Conservation (phyloP, 805 yeast genomes). For the Candida boleticola region DNA sequence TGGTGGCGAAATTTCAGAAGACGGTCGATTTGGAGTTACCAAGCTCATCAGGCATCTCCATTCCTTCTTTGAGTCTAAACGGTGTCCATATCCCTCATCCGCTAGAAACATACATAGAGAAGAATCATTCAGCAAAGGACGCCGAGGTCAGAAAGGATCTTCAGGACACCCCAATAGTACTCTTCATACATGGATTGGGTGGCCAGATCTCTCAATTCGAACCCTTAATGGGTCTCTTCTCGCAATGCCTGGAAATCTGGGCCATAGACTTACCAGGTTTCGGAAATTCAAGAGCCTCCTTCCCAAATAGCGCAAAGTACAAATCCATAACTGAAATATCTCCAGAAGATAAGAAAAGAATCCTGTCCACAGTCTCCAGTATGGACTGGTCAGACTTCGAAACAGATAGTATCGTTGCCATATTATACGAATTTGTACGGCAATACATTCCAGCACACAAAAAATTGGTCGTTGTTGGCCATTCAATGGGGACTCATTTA, state of each 20-base stretch:
- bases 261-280: slow-evolving; percentile 88
- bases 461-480: slow-evolving; percentile 56
- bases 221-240: slow-evolving; percentile 59
- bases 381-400: slow-evolving; percentile 42
- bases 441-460: slow-evolving; percentile 40
- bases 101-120: slow-evolving; percentile 23
- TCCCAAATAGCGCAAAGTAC: slow-evolving; percentile 6
- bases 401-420: slow-evolving; percentile 40
- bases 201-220: slow-evolving; percentile 89
- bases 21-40: slow-evolving; percentile 38
- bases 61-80: slow-evolving; percentile 36
- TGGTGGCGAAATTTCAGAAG: slow-evolving; percentile 47
- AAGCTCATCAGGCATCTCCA: slow-evolving; percentile 16
- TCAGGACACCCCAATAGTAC: slow-evolving; percentile 53
- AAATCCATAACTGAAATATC: slow-evolving; percentile 23
- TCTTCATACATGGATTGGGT: slow-evolving; percentile 85
- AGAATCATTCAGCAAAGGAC: slow-evolving; percentile 6
- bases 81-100: slow-evolving; percentile 54
- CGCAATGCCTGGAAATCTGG: slow-evolving; percentile 60
- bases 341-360: slow-evolving; percentile 27
- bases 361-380: slow-evolving; percentile 24
- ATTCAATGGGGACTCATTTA: slow-evolving; percentile 70
- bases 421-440: slow-evolving; percentile 35
- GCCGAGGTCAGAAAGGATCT: slow-evolving; percentile 25
- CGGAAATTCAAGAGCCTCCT: slow-evolving; percentile 49